Percentiles rank a stretch among this genome's conserved stretches.
Evolutionary conservation across 2,329 filamentous ascomycete species (phyloP).

Genomic region (Cucurbitaria berberidis): DNA sequence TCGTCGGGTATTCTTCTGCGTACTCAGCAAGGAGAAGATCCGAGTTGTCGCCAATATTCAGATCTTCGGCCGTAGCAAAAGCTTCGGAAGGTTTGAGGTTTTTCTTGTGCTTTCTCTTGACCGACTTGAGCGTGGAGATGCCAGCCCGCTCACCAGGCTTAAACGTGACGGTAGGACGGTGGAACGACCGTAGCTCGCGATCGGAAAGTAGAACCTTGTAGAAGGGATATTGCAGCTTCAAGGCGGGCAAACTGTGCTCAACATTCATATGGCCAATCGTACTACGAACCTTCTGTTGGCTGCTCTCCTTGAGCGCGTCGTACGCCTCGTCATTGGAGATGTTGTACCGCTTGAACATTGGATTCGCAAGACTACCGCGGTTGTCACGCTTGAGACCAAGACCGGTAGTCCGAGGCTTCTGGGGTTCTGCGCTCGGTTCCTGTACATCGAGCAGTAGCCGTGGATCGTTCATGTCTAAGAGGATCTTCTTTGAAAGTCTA

Average conservation of each 20-base stretch:
- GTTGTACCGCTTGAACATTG: slow-evolving; percentile 85
- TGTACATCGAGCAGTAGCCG: slow-evolving; percentile 82
- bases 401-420: slow-evolving; percentile 58
- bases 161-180: slow-evolving; percentile 79
- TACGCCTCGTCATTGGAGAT: slow-evolving; percentile 97
- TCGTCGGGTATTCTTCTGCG: slow-evolving; percentile 88
- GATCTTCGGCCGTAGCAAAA: slow-evolving; percentile 79
- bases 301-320: slow-evolving; percentile 93
- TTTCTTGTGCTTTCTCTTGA: slow-evolving; percentile 82
- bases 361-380: slow-evolving; percentile 72
- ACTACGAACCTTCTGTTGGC: slow-evolving; percentile 92
- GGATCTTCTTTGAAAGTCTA: slow-evolving; percentile 76
- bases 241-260: slow-evolving; percentile 90
- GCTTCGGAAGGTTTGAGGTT: slow-evolving; percentile 78
- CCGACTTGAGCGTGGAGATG: slow-evolving; percentile 70
- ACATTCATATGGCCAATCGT: slow-evolving; percentile 90
- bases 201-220: slow-evolving; percentile 84
- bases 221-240: slow-evolving; percentile 93
- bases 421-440: slow-evolving; percentile 67
- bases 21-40: slow-evolving; percentile 90
- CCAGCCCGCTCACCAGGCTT: slow-evolving; percentile 71
- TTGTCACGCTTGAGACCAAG: slow-evolving; percentile 70
- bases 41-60: slow-evolving; percentile 88
- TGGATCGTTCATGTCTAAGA: slow-evolving; percentile 87
- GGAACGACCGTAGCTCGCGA: slow-evolving; percentile 79